Evolutionary conservation across 495 filamentous ascomycete genomes (phyloP).

Genomic region (Rhypophila decipiens): DNA sequence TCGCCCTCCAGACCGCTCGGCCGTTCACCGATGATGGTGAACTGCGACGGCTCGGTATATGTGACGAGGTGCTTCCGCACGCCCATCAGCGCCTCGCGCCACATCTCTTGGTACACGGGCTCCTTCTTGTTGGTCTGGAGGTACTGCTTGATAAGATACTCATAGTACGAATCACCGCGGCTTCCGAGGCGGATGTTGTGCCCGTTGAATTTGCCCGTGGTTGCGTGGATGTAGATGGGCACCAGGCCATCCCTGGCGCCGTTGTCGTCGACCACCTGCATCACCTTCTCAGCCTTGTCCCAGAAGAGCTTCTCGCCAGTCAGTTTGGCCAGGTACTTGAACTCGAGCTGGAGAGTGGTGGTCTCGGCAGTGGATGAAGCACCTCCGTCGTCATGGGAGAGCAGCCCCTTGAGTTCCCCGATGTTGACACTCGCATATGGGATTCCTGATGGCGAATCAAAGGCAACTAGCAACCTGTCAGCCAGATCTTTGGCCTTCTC

Average conservation of each 20-base stretch:
- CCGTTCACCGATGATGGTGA: conserved; percentile 83
- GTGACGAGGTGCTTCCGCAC: conserved; percentile 88
- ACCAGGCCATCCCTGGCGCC: conserved; percentile 72
- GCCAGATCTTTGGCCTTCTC: conserved; percentile 94
- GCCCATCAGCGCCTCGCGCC: conserved; percentile 77
- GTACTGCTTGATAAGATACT: conserved; percentile 97
- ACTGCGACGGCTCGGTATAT: conserved; percentile 70
- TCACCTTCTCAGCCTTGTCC: conserved; percentile 84
- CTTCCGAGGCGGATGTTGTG: conserved; percentile 86
- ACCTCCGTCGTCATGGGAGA: conserved; percentile 77
- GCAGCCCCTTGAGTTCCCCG: conserved; percentile 61
- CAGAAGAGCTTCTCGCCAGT: conserved; percentile 90
- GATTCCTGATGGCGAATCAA: conserved; percentile 76
- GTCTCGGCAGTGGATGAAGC: conserved; percentile 93
- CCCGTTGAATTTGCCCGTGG: conserved; percentile 68
- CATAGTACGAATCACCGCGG: conserved; percentile 94
- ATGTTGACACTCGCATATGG: conserved; percentile 90
- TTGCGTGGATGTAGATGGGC: conserved; percentile 84
- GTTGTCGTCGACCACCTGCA: conserved; percentile 80
- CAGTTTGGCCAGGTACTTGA: conserved; percentile 94
- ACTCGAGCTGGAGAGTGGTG: conserved; percentile 85
- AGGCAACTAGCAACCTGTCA: conserved; percentile 79
- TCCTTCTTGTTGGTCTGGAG: conserved; percentile 86
- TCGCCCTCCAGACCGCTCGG: conserved; percentile 60
- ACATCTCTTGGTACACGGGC: conserved; percentile 82